Evolutionary conservation across 208 protist species (phyloP).

Genomic region (Trypanosoma conorhini): DNA sequence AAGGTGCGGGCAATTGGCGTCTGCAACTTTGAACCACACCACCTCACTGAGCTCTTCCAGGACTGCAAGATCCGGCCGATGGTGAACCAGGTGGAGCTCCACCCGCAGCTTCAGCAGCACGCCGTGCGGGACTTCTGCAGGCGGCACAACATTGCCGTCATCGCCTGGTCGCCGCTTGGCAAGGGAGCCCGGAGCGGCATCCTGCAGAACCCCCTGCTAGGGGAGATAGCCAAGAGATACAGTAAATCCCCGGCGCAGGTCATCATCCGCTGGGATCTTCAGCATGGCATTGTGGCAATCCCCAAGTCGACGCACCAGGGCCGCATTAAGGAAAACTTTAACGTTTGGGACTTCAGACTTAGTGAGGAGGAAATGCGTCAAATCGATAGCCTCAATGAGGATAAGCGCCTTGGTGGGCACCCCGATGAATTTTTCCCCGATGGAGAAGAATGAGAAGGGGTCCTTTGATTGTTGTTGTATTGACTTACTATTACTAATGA

Average conservation of each 20-base stretch:
- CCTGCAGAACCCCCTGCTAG: constrained; percentile 36
- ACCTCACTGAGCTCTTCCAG: constrained; percentile 62
- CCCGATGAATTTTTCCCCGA: constrained; percentile 52
- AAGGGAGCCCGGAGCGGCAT: constrained; percentile 40
- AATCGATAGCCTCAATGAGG: constrained; percentile 51
- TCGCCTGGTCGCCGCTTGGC: constrained; percentile 84
- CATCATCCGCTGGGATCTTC: constrained; percentile 71
- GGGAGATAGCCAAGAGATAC: constrained; percentile 58
- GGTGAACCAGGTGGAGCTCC: constrained; percentile 93
- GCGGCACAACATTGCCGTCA: constrained; percentile 71
- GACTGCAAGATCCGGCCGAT: constrained; percentile 68
- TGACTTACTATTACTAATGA: not conserved
- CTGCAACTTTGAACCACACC: constrained; percentile 81
- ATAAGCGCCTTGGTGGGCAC: constrained; percentile 44
- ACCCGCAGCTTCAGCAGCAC: constrained; percentile 72
- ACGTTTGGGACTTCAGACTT: constrained; percentile 89
- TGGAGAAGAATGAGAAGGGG: constrained; percentile 6
- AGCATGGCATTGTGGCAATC: constrained; percentile 74
- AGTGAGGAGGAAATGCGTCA: constrained; percentile 56
- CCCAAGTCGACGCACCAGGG: constrained; percentile 81
- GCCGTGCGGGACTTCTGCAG: constrained; percentile 68
- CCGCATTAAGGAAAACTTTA: constrained; percentile 89
- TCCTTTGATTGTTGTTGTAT: constrained; percentile 11
- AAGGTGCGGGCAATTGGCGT: constrained; percentile 88
- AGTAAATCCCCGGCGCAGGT: constrained; percentile 61